A percentile compares a stretch with the other conserved stretches of the same genome.
phyloP scores from a whole-genome alignment of 805 yeast species.

The Kluyveromyces siamensis region DNA sequence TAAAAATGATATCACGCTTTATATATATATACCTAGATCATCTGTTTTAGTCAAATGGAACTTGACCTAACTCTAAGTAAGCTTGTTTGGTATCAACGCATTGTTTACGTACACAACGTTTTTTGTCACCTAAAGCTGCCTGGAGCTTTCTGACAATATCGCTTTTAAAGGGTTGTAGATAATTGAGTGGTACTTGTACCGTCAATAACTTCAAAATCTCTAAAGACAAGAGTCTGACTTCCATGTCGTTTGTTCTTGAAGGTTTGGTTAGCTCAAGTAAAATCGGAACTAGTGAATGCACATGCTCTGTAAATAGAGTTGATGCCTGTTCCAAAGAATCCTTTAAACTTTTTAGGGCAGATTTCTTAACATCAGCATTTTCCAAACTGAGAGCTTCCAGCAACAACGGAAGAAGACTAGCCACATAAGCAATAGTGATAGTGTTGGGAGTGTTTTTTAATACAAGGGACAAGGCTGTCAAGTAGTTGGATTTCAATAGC shows the following conservation, averaged over 20 bases:
- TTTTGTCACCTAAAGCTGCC: slow-evolving; percentile 59
- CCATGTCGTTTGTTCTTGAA: slow-evolving; percentile 30
- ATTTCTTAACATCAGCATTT: slow-evolving; percentile 42
- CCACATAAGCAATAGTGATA: slow-evolving; percentile 56
- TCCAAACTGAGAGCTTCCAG: slow-evolving; percentile 50
- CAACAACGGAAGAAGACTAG: slow-evolving; percentile 59
- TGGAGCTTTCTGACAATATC: slow-evolving; percentile 40
- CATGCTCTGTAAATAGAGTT: slow-evolving; percentile 41
- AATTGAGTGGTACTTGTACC: slow-evolving; percentile 30
- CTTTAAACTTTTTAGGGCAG: slow-evolving; percentile 51
- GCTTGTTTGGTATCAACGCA: slow-evolving; percentile 76
- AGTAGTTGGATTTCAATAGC: slow-evolving; percentile 38
- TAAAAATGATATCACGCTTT: background rate
- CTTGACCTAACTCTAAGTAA: slow-evolving; percentile 47
- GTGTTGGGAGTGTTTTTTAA: slow-evolving; percentile 55
- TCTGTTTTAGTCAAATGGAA: slow-evolving; percentile 24
- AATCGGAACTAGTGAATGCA: slow-evolving; percentile 48
- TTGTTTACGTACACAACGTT: slow-evolving; percentile 63
- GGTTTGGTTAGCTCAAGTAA: slow-evolving; percentile 31
- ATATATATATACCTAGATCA: background rate
- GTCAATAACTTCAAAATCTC: slow-evolving; percentile 47
- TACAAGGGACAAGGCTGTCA: slow-evolving; percentile 59
- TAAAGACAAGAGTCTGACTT: slow-evolving; percentile 49
- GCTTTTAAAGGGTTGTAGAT: slow-evolving; percentile 43
- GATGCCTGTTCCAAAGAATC: slow-evolving; percentile 50